Evolutionary conservation across 495 filamentous ascomycete genomes (phyloP), one percentile per base, ranked within the genome.

Genomic region (Neurospora sublineolata): DNA sequence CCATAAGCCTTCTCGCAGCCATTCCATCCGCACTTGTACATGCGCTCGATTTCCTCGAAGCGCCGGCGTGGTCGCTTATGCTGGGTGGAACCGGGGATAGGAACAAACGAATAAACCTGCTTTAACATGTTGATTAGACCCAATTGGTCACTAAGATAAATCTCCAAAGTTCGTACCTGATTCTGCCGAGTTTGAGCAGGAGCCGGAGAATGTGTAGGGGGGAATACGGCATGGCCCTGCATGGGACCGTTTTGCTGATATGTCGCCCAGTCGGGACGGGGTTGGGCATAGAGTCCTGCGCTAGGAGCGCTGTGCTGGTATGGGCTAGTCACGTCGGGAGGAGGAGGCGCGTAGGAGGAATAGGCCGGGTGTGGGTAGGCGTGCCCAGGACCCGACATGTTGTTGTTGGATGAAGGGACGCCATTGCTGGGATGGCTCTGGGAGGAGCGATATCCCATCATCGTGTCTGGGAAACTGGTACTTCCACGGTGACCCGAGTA

Each of bases 11-110:
- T 98, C 79, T 98, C 95, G 79, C 95, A 99, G 5, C 94, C 94
- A 73, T 97, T 92, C 92, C 93, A 97, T 11, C 95, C 95, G 82
- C 95, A 99, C 82, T 97, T 97, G 84, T 99, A 99, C 95, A 99
- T 99, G 72, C 95, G 90, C 85, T 99, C 95, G 78, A 99, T 99
- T 80, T 99, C 95, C 83, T 99, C 95, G 77, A 97, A 99, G 39
- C 95, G 89, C 74, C 95, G 88, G 75, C 95, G 89, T 27, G 95
- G 95, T 67, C 95, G 89, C 86, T 99, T 99, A 81, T 98, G 94
- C 80, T 99, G 95, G 78, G 97, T 94, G 37, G 95, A 93, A 69
- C 95, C 95, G 14, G 95, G 95, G 79, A 99, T 99, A 1, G 95
- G 95, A 67, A 99, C 95, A 79, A 99, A 99, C 3, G 94, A 97